These are phyloP conservation scores for Xylaria multiplex DNA, from an alignment of 2,329 filamentous ascomycete genomes.

Conservation along the genomic window DNA sequence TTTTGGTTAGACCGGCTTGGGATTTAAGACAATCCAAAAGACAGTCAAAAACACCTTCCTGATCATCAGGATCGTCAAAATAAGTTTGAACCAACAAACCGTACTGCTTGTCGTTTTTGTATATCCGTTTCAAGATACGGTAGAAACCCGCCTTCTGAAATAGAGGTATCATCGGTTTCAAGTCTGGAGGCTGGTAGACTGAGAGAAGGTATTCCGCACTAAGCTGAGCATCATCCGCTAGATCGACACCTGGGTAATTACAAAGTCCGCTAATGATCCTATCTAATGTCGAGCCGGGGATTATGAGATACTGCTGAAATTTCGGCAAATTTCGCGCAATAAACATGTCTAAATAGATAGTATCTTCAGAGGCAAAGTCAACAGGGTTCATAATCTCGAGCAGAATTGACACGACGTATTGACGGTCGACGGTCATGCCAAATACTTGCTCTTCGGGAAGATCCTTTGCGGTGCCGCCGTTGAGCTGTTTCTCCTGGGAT, in stretches of 20 bases:
- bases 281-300: conserved; percentile 86
- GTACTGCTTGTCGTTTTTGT: conserved; percentile 81
- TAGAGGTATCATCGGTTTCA: conserved; percentile 77
- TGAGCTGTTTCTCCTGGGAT: conserved; percentile 69
- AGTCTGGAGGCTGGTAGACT: conserved; percentile 88
- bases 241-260: conserved; percentile 79
- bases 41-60: conserved; percentile 79
- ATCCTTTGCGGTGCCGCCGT: conserved; percentile 61
- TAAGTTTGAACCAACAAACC: conserved; percentile 81
- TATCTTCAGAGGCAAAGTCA: conserved; percentile 81
- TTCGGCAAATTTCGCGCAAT: conserved; percentile 95
- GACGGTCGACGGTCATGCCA: conserved; percentile 80
- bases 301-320: conserved; percentile 92
- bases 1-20: conserved; percentile 69
- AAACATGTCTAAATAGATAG: conserved; percentile 98
- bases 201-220: conserved; percentile 96
- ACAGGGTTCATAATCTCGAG: conserved; percentile 86
- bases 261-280: conserved; percentile 85
- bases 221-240: conserved; percentile 94
- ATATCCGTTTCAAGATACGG: conserved; percentile 89
- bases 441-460: conserved; percentile 73
- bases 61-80: conserved; percentile 84
- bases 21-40: conserved; percentile 78
- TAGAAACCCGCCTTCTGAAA: conserved; percentile 86
- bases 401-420: conserved; percentile 91